Base-by-base conservation (phyloP, 2,329 filamentous ascomycete genomes). In the Elsinoe necatrix region DNA sequence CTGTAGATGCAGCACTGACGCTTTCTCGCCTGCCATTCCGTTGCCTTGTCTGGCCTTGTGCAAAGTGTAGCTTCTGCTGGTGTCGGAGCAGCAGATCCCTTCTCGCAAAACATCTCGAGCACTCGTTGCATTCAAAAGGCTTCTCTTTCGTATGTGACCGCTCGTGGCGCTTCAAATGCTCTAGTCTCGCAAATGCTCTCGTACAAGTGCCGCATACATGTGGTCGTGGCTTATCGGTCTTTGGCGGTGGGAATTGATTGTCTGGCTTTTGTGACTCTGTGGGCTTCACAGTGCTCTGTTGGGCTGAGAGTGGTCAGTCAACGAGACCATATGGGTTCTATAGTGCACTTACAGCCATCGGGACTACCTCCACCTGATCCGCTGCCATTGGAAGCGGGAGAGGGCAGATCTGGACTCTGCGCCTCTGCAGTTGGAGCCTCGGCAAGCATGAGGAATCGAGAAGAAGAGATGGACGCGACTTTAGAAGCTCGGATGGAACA, bases 81-180 rank as follows among this genome's bases (percentile, higher is more conserved):
- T 98, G 93, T 59, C 93, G 84, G 63, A 98, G 77, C 56, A 98
- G 80, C 63, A 98, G 74, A 72, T 98, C 93, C 63, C 93, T 84
- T 60, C 93, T 84, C 59, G 93, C 93, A 73, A 98, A 98, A 74
- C 93, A 97, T 73, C 93, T 78, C 35, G 89, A 81, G 72, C 93
- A 98, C 71, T 97, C 89, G 25, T 89, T 89, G 67, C 93, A 98
- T 72, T 96, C 90, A 66, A 98, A 98, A 0, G 93, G 93, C 77
- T 98, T 98, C 75, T 98, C 91, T 71, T 98, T 96, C 43, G 91
- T 96, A 70, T 96, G 91, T n/a, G 90, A 95, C 61, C 93, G 83
- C 74, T 97, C 93, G 72, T 98, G 93, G 60, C 93, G 86, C 76
- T 98, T 98, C 63, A 98, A 76, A 71, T 98, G 93, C 74, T 98